phyloP scores from a whole-genome alignment of 164 flowering plant species.

The Tetrastigma voinierianum region DNA sequence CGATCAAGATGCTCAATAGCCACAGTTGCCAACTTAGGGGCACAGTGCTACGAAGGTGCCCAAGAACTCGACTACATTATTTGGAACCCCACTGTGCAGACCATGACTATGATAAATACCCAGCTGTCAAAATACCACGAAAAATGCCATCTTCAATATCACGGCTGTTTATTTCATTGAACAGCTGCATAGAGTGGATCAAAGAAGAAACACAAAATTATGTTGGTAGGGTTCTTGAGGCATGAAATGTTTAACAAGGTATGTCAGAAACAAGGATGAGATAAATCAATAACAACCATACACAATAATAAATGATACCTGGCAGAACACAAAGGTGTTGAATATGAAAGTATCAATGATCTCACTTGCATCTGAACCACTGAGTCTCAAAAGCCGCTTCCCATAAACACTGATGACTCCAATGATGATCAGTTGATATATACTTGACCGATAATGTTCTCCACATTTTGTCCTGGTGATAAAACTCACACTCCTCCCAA shows the following conservation, averaged over 20 bases:
- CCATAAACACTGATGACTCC: conserved; percentile 56
- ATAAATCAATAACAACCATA: background rate
- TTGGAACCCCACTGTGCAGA: conserved; percentile 62
- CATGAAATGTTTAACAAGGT: too few relatives aligned
- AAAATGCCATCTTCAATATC: conserved; percentile 77
- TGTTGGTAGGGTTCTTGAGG: too few relatives aligned
- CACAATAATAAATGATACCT: conserved; percentile 36
- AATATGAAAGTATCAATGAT: conserved; percentile 68
- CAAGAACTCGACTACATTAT: conserved; percentile 70
- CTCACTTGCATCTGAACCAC: conserved; percentile 41
- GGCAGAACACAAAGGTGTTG: conserved; percentile 80
- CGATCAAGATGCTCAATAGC: conserved; percentile 58
- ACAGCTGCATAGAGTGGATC: conserved; percentile 40
- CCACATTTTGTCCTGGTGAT: conserved; percentile 81
- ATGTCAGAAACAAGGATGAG: background rate
- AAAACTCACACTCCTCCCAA: conserved; percentile 46
- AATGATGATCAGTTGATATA: conserved; percentile 65
- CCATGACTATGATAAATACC: conserved; percentile 58
- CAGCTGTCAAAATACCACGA: conserved; percentile 65
- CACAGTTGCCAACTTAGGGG: conserved; percentile 69
- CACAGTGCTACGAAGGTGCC: conserved; percentile 79
- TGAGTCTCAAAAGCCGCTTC: conserved; percentile 48
- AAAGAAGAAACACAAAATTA: background rate
- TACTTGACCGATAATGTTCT: conserved; percentile 82
- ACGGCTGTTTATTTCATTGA: conserved; percentile 88